Evolutionary conservation across 345 rosid genomes (phyloP).

Genomic region (Populus euphratica): DNA sequence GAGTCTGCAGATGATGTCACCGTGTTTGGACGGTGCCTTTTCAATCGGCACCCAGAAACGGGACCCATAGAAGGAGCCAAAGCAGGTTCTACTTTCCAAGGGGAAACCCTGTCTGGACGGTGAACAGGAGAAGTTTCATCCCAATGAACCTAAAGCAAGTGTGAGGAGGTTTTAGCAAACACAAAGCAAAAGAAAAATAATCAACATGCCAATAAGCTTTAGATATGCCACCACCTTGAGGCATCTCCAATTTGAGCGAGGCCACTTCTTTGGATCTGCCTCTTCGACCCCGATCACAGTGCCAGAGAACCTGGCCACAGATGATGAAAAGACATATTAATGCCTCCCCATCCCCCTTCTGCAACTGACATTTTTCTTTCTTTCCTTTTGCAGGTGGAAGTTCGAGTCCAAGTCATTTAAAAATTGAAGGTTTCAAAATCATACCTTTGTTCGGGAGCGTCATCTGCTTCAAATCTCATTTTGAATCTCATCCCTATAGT

Average conservation of each 20-base stretch:
- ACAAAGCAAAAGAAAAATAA: background rate
- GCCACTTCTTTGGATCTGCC: conserved; percentile 56
- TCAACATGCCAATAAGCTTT: background rate
- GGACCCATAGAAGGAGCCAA: conserved; percentile 66
- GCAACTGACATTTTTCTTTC: too few species aligned
- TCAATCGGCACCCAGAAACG: conserved; percentile 54
- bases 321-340: background rate
- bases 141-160: conserved; percentile 65
- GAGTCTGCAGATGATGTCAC: conserved; percentile 55
- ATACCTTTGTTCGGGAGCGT: conserved; percentile 85
- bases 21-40: conserved; percentile 56
- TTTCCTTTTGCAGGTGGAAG: background rate
- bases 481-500: conserved; percentile 82
- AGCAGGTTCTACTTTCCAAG: conserved; percentile 86
- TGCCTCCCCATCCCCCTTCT: background rate
- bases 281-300: conserved; percentile 75
- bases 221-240: conserved; percentile 49
- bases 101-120: conserved; percentile 86
- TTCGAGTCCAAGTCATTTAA: background rate
- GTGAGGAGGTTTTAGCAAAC: conserved; percentile 5
- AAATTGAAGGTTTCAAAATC: background rate
- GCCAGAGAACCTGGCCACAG: conserved; percentile 58
- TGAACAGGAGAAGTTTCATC: conserved; percentile 67
- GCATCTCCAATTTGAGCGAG: conserved; percentile 73
- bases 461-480: conserved; percentile 93